Evolutionary conservation across 257 asterid genomes (phyloP).

Genomic region (Solanum chmielewskii): DNA sequence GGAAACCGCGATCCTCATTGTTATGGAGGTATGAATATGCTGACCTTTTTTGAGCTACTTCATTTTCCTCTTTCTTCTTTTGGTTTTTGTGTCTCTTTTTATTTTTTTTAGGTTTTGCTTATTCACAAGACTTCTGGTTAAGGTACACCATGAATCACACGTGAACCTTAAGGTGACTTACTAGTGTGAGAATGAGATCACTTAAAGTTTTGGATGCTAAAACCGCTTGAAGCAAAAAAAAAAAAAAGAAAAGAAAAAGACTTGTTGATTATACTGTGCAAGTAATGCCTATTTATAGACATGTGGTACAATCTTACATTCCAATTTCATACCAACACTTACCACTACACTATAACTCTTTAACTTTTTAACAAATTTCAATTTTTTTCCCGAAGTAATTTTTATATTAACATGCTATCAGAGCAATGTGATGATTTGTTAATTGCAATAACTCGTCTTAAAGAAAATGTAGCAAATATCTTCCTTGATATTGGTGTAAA

Average conservation of each 20-base stretch:
- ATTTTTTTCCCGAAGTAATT: not conserved
- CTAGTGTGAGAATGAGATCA: not conserved
- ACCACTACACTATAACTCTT: not conserved
- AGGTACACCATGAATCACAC: not conserved
- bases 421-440: not conserved
- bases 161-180: not conserved
- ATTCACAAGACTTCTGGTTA: not conserved
- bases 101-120: not conserved
- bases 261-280: not conserved
- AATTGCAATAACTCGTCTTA: not conserved
- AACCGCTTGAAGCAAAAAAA: not conserved
- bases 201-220: not conserved
- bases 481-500: not conserved
- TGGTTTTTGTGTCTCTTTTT: not conserved
- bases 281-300: not conserved
- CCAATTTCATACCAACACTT: not conserved
- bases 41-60: not conserved
- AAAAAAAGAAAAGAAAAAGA: not conserved
- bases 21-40: slow-evolving; percentile 72
- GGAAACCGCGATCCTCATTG: slow-evolving; percentile 89
- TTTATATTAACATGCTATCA: not conserved
- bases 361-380: not conserved
- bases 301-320: not conserved
- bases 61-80: not conserved
- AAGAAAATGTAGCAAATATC: not conserved